These are phyloP conservation scores for Lentinula detonsa DNA, from an alignment of 768 basidiomycete species.

Conservation along the genomic window DNA sequence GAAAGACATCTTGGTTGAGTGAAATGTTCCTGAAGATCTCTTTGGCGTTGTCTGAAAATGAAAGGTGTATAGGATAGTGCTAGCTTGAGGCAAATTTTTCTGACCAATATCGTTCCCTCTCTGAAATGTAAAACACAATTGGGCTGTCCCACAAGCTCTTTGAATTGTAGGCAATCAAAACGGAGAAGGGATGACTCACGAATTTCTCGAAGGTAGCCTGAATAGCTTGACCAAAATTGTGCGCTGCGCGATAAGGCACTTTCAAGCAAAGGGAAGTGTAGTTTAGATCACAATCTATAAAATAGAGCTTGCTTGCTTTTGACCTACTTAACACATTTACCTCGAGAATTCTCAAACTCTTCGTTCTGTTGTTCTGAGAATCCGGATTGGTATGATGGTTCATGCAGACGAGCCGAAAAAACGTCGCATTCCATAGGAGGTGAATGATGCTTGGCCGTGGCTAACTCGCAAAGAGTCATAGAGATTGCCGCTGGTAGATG, in stretches of 20 bases:
- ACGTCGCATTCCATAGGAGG: conserved; percentile 59
- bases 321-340: conserved; percentile 48
- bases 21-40: conserved; percentile 65
- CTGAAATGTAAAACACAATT: conserved; percentile 70
- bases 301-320: not conserved
- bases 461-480: conserved; percentile 77
- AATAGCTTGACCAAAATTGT: conserved; percentile 84
- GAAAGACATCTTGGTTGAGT: conserved; percentile 44
- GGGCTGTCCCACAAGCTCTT: conserved; percentile 35
- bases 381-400: not conserved
- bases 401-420: conserved; percentile 18
- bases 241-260: conserved; percentile 74
- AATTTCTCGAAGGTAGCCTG: conserved; percentile 75
- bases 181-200: conserved; percentile 35
- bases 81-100: conserved; percentile 1
- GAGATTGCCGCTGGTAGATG: conserved; percentile 53
- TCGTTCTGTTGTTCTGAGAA: not conserved
- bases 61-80: not conserved
- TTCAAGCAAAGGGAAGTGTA: not conserved
- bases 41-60: conserved; percentile 48
- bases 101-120: conserved; percentile 72
- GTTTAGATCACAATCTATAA: not conserved
- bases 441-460: conserved; percentile 63
- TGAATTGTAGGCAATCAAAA: not conserved
- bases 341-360: conserved; percentile 21